These are phyloP conservation scores for Fusarium dimerum DNA, from an alignment of 2,329 filamentous ascomycete genomes.

Conservation along the genomic window DNA sequence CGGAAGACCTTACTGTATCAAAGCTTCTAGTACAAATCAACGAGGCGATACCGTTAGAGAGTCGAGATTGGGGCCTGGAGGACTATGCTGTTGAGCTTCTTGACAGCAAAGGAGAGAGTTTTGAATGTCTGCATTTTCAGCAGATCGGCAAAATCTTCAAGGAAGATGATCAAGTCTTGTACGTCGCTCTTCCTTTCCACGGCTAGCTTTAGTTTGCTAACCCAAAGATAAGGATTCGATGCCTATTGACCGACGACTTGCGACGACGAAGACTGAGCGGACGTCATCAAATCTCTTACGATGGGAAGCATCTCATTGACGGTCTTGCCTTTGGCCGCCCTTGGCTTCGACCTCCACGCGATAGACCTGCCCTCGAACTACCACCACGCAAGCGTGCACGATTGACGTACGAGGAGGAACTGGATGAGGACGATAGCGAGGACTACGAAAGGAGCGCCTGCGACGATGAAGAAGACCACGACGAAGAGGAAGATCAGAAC, in stretches of 20 bases:
- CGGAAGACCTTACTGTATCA: conserved; percentile 67
- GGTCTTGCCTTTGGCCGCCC: conserved; percentile 82
- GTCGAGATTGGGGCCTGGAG: conserved; percentile 80
- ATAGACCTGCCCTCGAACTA: conserved; percentile 68
- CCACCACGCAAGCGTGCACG: conserved; percentile 72
- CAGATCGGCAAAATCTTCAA: conserved; percentile 69
- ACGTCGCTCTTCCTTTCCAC: conserved; percentile 36
- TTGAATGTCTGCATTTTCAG: conserved; percentile 88
- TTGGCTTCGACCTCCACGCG: conserved; percentile 58
- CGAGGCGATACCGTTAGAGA: conserved; percentile 78
- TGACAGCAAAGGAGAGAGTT: conserved; percentile 57
- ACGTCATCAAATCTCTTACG: conserved; percentile 75
- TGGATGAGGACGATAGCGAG: conserved; percentile 37
- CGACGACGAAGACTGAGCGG: conserved; percentile 72
- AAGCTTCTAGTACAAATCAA: conserved; percentile 79
- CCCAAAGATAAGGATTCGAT: conserved; percentile 63
- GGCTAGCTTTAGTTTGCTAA: conserved; percentile 6
- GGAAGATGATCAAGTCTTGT: conserved; percentile 83
- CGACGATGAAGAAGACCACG: conserved; percentile 32
- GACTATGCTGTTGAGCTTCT: conserved; percentile 83
- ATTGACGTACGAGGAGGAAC: conserved; percentile 46
- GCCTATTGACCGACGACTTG: conserved; percentile 74
- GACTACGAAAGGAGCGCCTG: conserved; percentile 40
- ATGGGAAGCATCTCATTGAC: conserved; percentile 81
- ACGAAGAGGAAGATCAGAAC: conserved; percentile 3